Base-by-base conservation (phyloP, 2,329 filamentous ascomycete genomes). In the Arthroderma uncinatum region DNA sequence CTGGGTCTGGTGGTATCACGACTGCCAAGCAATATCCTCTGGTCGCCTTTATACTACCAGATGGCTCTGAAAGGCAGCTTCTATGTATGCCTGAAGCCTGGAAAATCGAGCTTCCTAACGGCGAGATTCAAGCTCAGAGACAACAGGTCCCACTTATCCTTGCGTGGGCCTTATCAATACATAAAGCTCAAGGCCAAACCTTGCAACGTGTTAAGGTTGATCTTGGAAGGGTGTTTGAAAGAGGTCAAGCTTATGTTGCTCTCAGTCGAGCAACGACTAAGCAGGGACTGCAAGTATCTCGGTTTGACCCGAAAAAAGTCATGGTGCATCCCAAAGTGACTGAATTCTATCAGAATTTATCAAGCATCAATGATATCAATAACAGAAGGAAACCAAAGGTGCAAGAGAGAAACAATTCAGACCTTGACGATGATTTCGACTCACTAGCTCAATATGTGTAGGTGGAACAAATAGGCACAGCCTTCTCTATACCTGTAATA, bases 131-230 rank as follows among this genome's bases (percentile, higher is more conserved):
- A 70, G 93, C 93, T 1, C 88, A 89, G 60, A 86, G 93, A 39
- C 80, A 80, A 48, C 88, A 92, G 65, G 72, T 92, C 1, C 93
- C 93, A 0, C 78, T 98, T 54, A 97, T 98, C 61, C 78, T 98
- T 30, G 93, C 93, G 0, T 98, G 93, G 93, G 93, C 93, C 1
- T 75, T 98, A 19, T 95, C 90, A 0, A 98, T 98, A 59, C 93
- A 98, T 76, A 98, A 98, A 73, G 93, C 93, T 0, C 92, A 97
- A 69, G 92, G 92, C 1, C 92, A 97, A 70, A 97, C 92, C 34
- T 76, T 96, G 25, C 90, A 95, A 67, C 81, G 92, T 54, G 93
- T 98, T 59, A 95, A 95, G 67, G 93, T 98, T 25, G 90, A 98
- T 68, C 78, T 98, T 0, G 87, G 89, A 30, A 86, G 83, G 60